A percentile compares a stretch with the other conserved stretches of the same genome.
Conservation (phyloP, 2,329 filamentous ascomycete species). For the Thermoascus crustaceus region DNA sequence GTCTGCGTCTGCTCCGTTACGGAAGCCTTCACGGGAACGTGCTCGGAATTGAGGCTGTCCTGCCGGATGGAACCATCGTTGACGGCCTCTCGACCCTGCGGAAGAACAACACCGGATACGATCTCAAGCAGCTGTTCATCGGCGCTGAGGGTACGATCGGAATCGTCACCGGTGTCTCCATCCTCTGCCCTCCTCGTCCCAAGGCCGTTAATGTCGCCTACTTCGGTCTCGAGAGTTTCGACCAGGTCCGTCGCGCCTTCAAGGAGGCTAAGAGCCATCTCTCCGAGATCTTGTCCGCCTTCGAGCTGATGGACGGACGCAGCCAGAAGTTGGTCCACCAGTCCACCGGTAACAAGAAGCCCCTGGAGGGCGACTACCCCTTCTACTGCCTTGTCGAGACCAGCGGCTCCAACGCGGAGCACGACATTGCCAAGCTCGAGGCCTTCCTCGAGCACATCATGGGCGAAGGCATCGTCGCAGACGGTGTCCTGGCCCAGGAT, state of each 20-base stretch:
- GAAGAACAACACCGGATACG: constrained; percentile 99
- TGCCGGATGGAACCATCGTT: constrained; percentile 86
- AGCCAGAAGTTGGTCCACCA: constrained; percentile 69
- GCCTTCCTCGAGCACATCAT: constrained; percentile 87
- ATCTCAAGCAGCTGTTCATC: constrained; percentile 94
- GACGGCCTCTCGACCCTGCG: constrained; percentile 80
- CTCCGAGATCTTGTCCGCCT: constrained; percentile 91
- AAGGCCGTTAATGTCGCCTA: constrained; percentile 91
- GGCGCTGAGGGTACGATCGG: constrained; percentile 92
- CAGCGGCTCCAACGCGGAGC: constrained; percentile 85
- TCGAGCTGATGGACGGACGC: constrained; percentile 89
- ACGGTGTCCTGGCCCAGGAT: constrained; percentile 87
- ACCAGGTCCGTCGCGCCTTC: constrained; percentile 80
- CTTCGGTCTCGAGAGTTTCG: constrained; percentile 83
- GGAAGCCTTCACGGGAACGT: constrained; percentile 91
- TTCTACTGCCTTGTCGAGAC: constrained; percentile 98
- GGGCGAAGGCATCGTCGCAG: constrained; percentile 73
- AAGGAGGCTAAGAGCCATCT: constrained; percentile 81
- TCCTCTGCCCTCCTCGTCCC: constrained; percentile 80
- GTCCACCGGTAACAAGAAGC: constrained; percentile 68
- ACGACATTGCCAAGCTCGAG: constrained; percentile 87
- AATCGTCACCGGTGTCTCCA: constrained; percentile 82
- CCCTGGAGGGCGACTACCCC: constrained; percentile 73
- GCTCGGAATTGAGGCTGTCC: constrained; percentile 82
- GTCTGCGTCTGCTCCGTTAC: constrained; percentile 80